Evolutionary conservation across 139 green algal genomes (phyloP).

Genomic region (Chlamydomonas schloesseri): DNA sequence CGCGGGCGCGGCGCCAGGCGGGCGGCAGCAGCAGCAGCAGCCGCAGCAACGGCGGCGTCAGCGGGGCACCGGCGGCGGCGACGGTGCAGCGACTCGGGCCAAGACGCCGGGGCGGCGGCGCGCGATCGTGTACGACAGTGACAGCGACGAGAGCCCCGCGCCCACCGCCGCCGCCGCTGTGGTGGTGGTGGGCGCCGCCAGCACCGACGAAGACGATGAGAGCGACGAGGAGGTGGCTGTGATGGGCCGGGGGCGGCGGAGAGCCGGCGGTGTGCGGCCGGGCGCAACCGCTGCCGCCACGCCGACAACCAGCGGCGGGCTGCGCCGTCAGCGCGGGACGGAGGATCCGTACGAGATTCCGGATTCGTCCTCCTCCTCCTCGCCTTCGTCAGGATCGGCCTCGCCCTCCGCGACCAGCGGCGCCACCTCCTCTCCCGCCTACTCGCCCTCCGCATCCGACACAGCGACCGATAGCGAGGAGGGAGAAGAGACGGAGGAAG

Average conservation of each 20-base stretch:
- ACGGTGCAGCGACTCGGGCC: not conserved
- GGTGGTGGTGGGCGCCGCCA: not conserved
- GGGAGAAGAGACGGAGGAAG: not conserved
- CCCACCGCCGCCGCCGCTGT: not conserved
- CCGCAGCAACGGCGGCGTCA: not conserved
- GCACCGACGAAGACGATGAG: not conserved
- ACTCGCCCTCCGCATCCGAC: not conserved
- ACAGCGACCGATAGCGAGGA: too few species aligned
- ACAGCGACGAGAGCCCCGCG: not conserved
- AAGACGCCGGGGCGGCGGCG: not conserved
- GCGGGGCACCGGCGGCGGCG: not conserved
- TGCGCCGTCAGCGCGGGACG: too few species aligned
- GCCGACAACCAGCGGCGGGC: too few species aligned
- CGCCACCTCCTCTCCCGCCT: too few species aligned
- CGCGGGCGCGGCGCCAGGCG: too few species aligned
- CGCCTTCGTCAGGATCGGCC: too few species aligned
- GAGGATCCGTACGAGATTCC: too few species aligned
- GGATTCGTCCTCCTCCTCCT: too few species aligned
- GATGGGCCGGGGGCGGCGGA: too few species aligned
- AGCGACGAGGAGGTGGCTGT: too few species aligned
- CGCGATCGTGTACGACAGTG: not conserved
- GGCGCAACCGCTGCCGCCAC: not conserved
- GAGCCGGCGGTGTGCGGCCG: not conserved
- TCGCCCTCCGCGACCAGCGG: not conserved
- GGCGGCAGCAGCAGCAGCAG: too few species aligned